Base-by-base conservation (phyloP, 441 rosid genomes). In the Corymbia citriodora region DNA sequence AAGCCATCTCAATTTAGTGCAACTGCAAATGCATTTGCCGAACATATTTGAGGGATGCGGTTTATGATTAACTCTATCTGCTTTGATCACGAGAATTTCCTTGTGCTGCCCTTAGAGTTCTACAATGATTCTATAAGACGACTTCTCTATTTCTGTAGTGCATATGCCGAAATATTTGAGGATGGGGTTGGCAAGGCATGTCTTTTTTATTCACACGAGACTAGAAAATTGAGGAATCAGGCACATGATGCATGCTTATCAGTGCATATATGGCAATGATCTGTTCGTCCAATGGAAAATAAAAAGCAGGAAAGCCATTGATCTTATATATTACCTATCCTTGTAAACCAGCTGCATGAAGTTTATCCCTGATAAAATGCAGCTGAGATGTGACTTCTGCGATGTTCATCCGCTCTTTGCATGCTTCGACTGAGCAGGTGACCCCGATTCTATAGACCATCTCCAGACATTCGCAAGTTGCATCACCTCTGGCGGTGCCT, bases 401-500 rank as follows among this genome's bases (percentile, higher is more conserved):
- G 0, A 65, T 65, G 72, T 65, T n/a, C 36, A 14, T 29, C 10
- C 33, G 36, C 72, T 65, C 0, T 65, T 33, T 65, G 0, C 10
- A 5, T 29, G 36, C 36, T 65, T 65, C 0, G 19, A n/a, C 72
- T 14, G 72, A 65, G 5, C 72, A 65, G 3, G 19, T 19, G 0
- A 65, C 19, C 33, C 72, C 72, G 1, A 65, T n/a, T 3, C 36
- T 0, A n/a, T 65, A n/a, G 36, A n/a, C 0, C 72, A 65, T 65
- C 19, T 65, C 72, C 19, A 65, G 0, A 29, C 72, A 65, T n/a
- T n/a, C 33, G 7, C 0, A 9, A 65, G 36, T 0, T 65, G 36
- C 19, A 0, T 65, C 18, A 7, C 1, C 0, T 29, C 0, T 0
- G 72, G 0, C 0, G 2, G 10, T n/a, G 72, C 72, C 72, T 2